Conservation (phyloP, 768 basidiomycete genomes). For the Galerina sulciceps region DNA sequence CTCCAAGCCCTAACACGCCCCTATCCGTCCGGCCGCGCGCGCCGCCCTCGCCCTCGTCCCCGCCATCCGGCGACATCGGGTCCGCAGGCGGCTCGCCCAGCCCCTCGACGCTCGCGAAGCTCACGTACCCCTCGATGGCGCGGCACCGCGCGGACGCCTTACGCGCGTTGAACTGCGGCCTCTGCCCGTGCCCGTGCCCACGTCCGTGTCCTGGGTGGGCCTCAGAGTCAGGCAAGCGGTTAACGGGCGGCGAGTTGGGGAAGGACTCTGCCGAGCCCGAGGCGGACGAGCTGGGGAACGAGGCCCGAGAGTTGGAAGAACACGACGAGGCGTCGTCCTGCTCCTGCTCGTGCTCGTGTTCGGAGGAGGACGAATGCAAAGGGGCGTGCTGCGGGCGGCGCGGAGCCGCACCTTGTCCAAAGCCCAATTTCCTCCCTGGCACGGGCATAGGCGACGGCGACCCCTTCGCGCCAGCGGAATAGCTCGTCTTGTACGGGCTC, state of each 20-base stretch:
- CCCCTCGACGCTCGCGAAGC: slow-evolving; percentile 70
- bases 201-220: not conserved
- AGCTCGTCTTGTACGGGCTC: slow-evolving; percentile 25
- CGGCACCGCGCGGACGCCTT: slow-evolving; percentile 62
- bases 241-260: not conserved
- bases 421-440: not conserved
- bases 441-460: not conserved
- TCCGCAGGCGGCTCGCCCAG: slow-evolving; percentile 61
- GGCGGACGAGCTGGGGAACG: slow-evolving; percentile 8
- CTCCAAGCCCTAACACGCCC: not conserved
- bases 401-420: not conserved
- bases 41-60: slow-evolving; percentile 12
- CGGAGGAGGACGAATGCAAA: not conserved
- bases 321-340: slow-evolving; percentile 7
- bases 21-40: slow-evolving; percentile 6
- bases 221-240: slow-evolving; percentile 9
- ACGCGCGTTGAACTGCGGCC: slow-evolving; percentile 63
- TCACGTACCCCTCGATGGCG: slow-evolving; percentile 65
- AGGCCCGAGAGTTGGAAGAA: slow-evolving; percentile 8
- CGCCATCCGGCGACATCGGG: slow-evolving; percentile 11
- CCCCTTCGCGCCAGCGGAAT: slow-evolving; percentile 3
- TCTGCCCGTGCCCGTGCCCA: not conserved
- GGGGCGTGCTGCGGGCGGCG: not conserved
- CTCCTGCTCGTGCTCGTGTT: not conserved
- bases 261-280: not conserved